phyloP scores from a whole-genome alignment of 192 early-diverging fungal genomes.

The Cetraspora pellucida region DNA sequence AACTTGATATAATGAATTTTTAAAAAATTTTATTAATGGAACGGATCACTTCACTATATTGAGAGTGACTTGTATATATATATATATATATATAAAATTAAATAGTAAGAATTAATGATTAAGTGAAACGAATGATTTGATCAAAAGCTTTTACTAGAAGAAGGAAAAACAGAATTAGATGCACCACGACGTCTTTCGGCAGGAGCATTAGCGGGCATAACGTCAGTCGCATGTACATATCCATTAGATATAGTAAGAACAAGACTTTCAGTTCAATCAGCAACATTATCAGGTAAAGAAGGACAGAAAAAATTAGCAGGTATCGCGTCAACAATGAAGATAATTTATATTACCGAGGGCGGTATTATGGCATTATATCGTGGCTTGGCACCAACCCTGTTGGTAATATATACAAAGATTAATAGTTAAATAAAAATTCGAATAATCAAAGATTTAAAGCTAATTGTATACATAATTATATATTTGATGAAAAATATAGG shows the following conservation, averaged over 20 bases:
- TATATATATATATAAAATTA: no score
- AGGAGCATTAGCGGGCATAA: slow-evolving; percentile 75
- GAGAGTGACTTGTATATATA: no score
- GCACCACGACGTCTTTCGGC: slow-evolving; percentile 69
- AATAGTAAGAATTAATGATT: background rate
- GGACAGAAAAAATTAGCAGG: slow-evolving; percentile 62
- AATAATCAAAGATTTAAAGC: no score
- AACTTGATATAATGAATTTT: no score
- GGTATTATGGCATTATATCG: slow-evolving; percentile 74
- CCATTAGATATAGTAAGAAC: slow-evolving; percentile 81
- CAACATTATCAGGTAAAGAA: slow-evolving; percentile 52
- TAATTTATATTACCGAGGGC: slow-evolving; percentile 71
- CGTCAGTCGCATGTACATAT: slow-evolving; percentile 77
- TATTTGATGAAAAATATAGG: slow-evolving; percentile 38
- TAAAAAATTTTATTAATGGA: no score
- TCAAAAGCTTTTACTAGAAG: slow-evolving; percentile 61
- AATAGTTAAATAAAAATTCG: no score
- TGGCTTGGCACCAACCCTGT: slow-evolving; percentile 71
- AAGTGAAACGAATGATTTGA: background rate
- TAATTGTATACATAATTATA: no score
- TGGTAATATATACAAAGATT: slow-evolving; percentile 38
- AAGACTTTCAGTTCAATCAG: slow-evolving; percentile 74
- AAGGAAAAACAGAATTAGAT: slow-evolving; percentile 69
- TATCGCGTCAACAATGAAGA: slow-evolving; percentile 64
- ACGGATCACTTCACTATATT: no score